These are phyloP conservation scores for Paecilomyces niveus DNA, from an alignment of 2,329 filamentous ascomycete species.

Conservation along the genomic window DNA sequence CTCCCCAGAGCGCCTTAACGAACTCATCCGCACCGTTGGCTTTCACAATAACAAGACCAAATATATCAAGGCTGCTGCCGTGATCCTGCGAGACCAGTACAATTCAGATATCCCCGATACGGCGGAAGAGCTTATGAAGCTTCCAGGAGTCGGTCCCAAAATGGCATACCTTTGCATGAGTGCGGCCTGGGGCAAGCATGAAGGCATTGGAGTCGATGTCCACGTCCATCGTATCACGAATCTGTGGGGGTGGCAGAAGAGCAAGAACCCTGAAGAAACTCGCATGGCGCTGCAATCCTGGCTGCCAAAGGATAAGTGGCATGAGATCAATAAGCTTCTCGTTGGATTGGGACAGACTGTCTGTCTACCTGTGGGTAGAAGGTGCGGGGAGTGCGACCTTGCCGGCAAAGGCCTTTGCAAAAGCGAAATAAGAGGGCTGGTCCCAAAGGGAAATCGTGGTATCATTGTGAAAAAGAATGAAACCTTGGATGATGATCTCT, in stretches of 20 bases:
- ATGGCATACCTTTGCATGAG: conserved; percentile 89
- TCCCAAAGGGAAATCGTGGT: conserved; percentile 49
- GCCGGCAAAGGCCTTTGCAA: conserved; percentile 70
- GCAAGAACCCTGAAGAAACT: conserved; percentile 75
- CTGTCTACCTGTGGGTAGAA: conserved; percentile 70
- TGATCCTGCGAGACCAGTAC: conserved; percentile 64
- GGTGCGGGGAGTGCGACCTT: conserved; percentile 80
- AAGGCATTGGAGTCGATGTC: conserved; percentile 87
- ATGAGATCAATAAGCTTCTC: conserved; percentile 83
- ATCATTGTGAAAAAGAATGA: not conserved
- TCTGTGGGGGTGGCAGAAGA: conserved; percentile 85
- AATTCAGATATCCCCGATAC: conserved; percentile 72
- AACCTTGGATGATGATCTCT: not conserved
- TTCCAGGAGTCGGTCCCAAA: conserved; percentile 87
- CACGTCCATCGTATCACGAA: conserved; percentile 94
- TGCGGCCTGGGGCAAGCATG: conserved; percentile 61
- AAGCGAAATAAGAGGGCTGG: conserved; percentile 60
- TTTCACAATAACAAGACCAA: conserved; percentile 95
- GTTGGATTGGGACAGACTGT: conserved; percentile 85
- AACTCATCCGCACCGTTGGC: conserved; percentile 74
- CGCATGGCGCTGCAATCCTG: conserved; percentile 67
- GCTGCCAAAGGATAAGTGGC: conserved; percentile 79
- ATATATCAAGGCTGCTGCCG: conserved; percentile 68
- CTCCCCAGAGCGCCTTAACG: conserved; percentile 58
- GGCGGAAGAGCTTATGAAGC: conserved; percentile 63